Conservation (phyloP, 2,329 filamentous ascomycete species). For the Metarhizium rileyi region DNA sequence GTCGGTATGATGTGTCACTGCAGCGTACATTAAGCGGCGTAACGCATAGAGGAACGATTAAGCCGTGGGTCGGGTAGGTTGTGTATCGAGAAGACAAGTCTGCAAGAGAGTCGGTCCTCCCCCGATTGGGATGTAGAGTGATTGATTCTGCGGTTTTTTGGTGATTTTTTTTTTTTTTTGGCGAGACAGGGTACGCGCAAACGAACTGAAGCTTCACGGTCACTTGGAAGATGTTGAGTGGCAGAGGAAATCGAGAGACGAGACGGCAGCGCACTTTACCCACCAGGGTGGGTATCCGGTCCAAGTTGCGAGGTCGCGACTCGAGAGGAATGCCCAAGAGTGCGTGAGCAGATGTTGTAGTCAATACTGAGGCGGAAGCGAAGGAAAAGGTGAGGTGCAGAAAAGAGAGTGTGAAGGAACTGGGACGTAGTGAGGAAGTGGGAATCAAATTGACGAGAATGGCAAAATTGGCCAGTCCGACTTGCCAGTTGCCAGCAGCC, state of each 20-base stretch:
- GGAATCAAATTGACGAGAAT: neutral
- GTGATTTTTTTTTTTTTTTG: neutral
- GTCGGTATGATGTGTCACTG: neutral
- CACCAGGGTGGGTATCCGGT: neutral
- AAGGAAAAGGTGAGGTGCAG: neutral
- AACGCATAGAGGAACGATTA: neutral
- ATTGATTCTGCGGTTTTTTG: neutral
- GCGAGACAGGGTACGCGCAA: neutral
- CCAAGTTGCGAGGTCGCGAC: neutral
- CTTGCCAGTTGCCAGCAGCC: no score
- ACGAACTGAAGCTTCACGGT: neutral
- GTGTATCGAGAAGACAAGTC: neutral
- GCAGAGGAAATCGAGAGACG: neutral
- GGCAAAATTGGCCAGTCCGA: neutral
- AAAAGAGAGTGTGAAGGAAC: neutral
- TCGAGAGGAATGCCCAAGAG: neutral
- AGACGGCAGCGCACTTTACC: slow-evolving; percentile 1
- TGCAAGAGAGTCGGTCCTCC: neutral
- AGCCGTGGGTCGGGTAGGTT: neutral
- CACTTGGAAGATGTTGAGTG: neutral
- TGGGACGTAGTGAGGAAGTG: neutral
- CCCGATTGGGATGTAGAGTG: neutral
- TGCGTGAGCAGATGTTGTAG: neutral
- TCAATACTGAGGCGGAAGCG: neutral
- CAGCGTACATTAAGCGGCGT: neutral